A percentile compares a stretch with the other conserved stretches of the same genome.
Conservation (phyloP, 1,139 yeast species). For the Arxiozyma telluris region DNA sequence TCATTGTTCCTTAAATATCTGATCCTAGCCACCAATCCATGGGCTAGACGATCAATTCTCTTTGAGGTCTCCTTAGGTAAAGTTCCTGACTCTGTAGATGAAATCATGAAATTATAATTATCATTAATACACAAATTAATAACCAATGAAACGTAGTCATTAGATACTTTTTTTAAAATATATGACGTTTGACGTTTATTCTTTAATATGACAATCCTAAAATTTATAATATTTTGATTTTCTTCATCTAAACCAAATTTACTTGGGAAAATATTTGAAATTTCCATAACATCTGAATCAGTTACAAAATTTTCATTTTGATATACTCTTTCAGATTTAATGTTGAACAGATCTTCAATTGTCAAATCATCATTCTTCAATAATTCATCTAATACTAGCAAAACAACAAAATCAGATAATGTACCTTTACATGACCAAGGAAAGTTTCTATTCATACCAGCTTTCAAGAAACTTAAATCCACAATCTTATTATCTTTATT, state of each 20-base stretch:
- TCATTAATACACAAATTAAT: constrained; percentile 13
- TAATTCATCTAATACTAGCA: constrained; percentile 21
- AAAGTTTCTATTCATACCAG: constrained; percentile 26
- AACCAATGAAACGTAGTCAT: constrained; percentile 14
- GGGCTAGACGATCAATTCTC: constrained; percentile 16
- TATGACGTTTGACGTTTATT: constrained; percentile 14
- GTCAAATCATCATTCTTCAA: constrained; percentile 17
- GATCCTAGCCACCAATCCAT: constrained; percentile 13
- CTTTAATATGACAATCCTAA: constrained; percentile 17
- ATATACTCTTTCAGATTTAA: constrained; percentile 12
- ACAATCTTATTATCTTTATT: constrained; percentile 4
- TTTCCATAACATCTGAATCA: constrained; percentile 18
- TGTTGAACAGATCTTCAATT: constrained; percentile 20
- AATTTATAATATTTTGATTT: constrained; percentile 9
- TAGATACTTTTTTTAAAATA: constrained; percentile 11
- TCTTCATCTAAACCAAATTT: constrained; percentile 7
- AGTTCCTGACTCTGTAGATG: constrained; percentile 3
- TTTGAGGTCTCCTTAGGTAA: constrained; percentile 11
- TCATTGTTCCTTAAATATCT: constrained; percentile 20
- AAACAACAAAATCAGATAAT: constrained; percentile 18
- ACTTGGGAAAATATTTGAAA: constrained; percentile 15
- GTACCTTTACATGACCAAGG: constrained; percentile 27
- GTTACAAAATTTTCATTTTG: constrained; percentile 3
- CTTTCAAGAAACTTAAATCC: constrained; percentile 20
- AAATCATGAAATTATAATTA: constrained; percentile 5